These are phyloP conservation scores for Vanilla planifolia DNA, from an alignment of 106 monocot genomes.

Conservation along the genomic window DNA sequence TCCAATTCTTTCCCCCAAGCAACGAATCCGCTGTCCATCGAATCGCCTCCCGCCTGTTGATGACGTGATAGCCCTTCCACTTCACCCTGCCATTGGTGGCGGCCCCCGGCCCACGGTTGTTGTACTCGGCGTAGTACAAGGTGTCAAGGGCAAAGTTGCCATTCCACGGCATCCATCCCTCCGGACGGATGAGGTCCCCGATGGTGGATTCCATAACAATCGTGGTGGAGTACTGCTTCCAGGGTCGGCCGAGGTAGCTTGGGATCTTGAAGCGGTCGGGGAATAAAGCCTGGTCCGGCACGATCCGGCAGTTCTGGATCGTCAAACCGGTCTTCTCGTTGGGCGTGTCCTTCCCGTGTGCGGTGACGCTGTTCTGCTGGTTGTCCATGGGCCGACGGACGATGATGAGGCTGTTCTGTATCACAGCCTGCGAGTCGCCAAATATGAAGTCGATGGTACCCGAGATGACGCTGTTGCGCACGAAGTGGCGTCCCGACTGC, in stretches of 20 bases:
- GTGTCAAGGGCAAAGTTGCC: conserved; percentile 12
- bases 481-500: conserved; percentile 31
- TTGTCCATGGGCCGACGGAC: conserved; percentile 28
- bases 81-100: conserved; percentile 5
- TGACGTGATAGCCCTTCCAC: conserved; percentile 22
- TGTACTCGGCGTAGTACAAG: conserved; percentile 37
- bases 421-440: conserved; percentile 24
- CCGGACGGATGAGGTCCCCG: conserved; percentile 23
- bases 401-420: conserved; percentile 48
- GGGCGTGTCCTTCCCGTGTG: conserved; percentile 28
- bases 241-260: conserved; percentile 36
- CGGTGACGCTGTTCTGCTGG: conserved; percentile 49
- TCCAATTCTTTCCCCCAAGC: conserved; percentile 1
- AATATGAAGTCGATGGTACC: conserved; percentile 64
- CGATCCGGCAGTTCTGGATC: conserved; percentile 29
- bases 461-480: conserved; percentile 33
- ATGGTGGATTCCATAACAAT: conserved; percentile 31
- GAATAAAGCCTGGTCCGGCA: conserved; percentile 13
- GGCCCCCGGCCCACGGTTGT: conserved; percentile 25
- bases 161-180: conserved; percentile 27
- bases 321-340: conserved; percentile 34
- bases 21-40: conserved; percentile 1
- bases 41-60: conserved; percentile 7
- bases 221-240: conserved; percentile 27
- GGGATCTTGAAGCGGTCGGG: conserved; percentile 12